Base-by-base conservation (phyloP, 768 basidiomycete species). In the Boletus fagicola region DNA sequence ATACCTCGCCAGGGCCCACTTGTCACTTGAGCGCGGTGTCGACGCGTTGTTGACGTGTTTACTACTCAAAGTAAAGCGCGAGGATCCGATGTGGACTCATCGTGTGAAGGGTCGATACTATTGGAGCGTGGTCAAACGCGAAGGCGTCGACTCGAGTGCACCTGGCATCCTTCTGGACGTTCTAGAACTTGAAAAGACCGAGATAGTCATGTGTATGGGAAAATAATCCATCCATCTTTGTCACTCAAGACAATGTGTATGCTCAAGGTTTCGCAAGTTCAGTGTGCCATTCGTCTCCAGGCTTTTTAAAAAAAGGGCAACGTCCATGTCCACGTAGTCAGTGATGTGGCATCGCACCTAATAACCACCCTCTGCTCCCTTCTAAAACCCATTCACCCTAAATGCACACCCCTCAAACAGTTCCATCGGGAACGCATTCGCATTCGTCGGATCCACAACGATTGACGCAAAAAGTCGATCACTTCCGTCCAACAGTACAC, bases 381-480 rank as follows among this genome's bases (percentile, higher is more conserved):
- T 5, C 26, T 5, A 5, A 5, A 2, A 26, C 5, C 5, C 26
- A 5, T 5, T 26, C 5, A 2, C 26, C 26, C 16, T 49, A 44
- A 33, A 33, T 5, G 33, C 49, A 56, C n/a, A 12, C 48, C 16
- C 30, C n/a, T n/a, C n/a, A n/a, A n/a, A n/a, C n/a, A 43, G 9
- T 49, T 47, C 51, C 43, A n/a, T 10, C n/a, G 50, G 16, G 33
- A n/a, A n/a, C n/a, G n/a, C n/a, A n/a, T n/a, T 53, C 20, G 44
- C 11, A 10, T 62, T 33, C 43, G 43, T 36, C 16, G 36, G 36
- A 36, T 36, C 36, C 36, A 36, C 36, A 2, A 62, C 48, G 28
- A 61, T 33, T 28, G 42, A 24, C 50, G 43, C 61, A 40, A 53
- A 62, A 53, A 62, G 33, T 56, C 51, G 22, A 57, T 48, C 60